Percentiles rank a stretch among this genome's conserved stretches.
Evolutionary conservation across 2,329 filamentous ascomycete species (phyloP).

Genomic region (Neoarthrinium moseri): DNA sequence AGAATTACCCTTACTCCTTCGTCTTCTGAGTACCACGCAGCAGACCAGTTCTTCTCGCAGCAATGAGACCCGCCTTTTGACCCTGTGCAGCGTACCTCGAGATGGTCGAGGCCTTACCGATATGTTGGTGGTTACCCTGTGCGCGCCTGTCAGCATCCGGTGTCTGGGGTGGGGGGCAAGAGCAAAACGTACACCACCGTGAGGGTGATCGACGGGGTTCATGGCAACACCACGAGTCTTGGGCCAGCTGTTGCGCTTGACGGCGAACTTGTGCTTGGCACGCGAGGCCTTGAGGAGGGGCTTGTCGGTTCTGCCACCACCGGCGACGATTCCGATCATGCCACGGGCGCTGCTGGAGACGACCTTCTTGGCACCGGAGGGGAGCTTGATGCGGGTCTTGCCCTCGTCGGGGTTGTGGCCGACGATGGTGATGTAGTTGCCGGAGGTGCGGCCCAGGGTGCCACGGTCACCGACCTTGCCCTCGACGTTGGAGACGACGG

Average conservation of each 20-base stretch:
- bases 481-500: slow-evolving; percentile 98
- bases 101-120: slow-evolving; percentile 99
- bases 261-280: slow-evolving; percentile 99
- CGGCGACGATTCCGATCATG: slow-evolving; percentile 99
- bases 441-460: slow-evolving; percentile 91
- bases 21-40: slow-evolving; percentile 99
- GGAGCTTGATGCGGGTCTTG: slow-evolving; percentile 99
- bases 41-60: slow-evolving; percentile 98
- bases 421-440: slow-evolving; percentile 98
- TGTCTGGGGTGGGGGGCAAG: background rate
- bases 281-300: slow-evolving; percentile 98
- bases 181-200: slow-evolving; percentile 72
- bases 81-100: slow-evolving; percentile 95
- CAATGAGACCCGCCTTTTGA: slow-evolving; percentile 99
- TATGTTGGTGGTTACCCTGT: slow-evolving; percentile 99
- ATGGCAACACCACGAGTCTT: slow-evolving; percentile 99
- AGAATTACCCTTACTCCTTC: slow-evolving; percentile 75
- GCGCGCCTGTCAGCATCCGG: slow-evolving; percentile 39
- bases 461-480: slow-evolving; percentile 98
- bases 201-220: slow-evolving; percentile 99
- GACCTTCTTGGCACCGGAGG: slow-evolving; percentile 98
- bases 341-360: slow-evolving; percentile 88
- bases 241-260: slow-evolving; percentile 99
- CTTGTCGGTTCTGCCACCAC: slow-evolving; percentile 99
- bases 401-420: slow-evolving; percentile 98